Evolutionary conservation across 306 rosid species (phyloP), one percentile per base, ranked within the genome.

Genomic region (Datisca glomerata): DNA sequence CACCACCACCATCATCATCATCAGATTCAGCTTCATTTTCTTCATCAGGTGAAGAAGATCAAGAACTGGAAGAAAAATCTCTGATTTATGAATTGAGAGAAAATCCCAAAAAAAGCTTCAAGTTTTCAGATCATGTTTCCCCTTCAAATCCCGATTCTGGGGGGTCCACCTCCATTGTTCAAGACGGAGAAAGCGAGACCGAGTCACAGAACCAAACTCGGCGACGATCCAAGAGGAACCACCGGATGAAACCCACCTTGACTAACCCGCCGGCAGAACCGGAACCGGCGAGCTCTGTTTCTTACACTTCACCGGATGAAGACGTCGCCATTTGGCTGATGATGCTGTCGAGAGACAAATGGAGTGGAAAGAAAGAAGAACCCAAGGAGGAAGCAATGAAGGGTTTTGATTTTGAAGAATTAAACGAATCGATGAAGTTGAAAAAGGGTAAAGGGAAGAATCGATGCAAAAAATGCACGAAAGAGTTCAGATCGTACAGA

Each of bases 121-220:
- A 56, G 11, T 16, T 72, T 20, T 66, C 72, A 57, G 91, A 81
- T 86, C 91, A 81, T 44, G 71, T 56, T 51, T 80, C 69, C 34
- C 43, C 78, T 25, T 72, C 68, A 18, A 61, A 65, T 33, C 22
- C 5, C 18, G n/a, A n/a, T n/a, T n/a, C n/a, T n/a, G n/a, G n/a
- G n/a, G n/a, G n/a, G n/a, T 32, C 66, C 14, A 66, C 65, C n/a
- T 56, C 70, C 15, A 61, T 72, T 9, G 72, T 84, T 22, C 89
- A 75, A 35, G 94, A 81, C 57, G 60, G 84, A 41, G 96, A 82
- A 71, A 81, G 86, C 67, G 94, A 79, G 72, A 76, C 85, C 42
- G 96, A 79, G 60, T 82, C 94, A 12, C 76, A 55, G 57, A 75
- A 71, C 61, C 85, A 84, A 18, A 56, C 85, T 64, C 75, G 87